phyloP scores from a whole-genome alignment of 345 rosid genomes.

The Barbarea vulgaris region DNA sequence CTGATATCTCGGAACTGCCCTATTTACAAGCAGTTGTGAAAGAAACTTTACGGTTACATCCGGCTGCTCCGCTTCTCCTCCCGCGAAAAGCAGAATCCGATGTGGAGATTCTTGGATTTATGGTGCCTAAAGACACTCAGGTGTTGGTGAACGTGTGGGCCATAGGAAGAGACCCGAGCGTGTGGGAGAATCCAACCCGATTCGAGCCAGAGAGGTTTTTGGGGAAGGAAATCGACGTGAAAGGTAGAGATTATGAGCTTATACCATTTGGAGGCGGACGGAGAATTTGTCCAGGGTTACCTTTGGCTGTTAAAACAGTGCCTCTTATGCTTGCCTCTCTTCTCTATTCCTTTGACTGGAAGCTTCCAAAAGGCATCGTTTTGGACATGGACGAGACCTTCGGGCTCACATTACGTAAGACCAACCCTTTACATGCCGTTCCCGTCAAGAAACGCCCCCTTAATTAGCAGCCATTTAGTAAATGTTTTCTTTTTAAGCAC shows the following conservation, averaged over 20 bases:
- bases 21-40: conserved; percentile 47
- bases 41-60: conserved; percentile 54
- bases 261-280: conserved; percentile 36
- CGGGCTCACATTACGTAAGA: conserved; percentile 40
- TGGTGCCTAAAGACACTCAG: conserved; percentile 43
- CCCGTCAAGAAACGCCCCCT: conserved; percentile 19
- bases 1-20: conserved; percentile 29
- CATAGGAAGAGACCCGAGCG: conserved; percentile 43
- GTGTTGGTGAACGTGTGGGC: conserved; percentile 47
- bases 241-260: conserved; percentile 39
- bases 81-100: conserved; percentile 41
- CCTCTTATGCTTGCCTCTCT: conserved; percentile 51
- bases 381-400: conserved; percentile 47
- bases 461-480: no score
- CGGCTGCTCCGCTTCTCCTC: conserved; percentile 45
- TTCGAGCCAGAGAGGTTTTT: conserved; percentile 45
- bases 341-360: conserved; percentile 54
- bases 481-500: no score
- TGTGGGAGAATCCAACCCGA: conserved; percentile 36
- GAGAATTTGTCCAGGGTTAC: conserved; percentile 41
- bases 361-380: conserved; percentile 37
- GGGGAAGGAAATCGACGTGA: conserved; percentile 29
- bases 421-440: conserved; percentile 31
- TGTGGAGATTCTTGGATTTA: conserved; percentile 35
- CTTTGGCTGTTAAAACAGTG: conserved; percentile 48